Conservation (phyloP, 495 filamentous ascomycete genomes). For the Penicillium chermesinum region DNA sequence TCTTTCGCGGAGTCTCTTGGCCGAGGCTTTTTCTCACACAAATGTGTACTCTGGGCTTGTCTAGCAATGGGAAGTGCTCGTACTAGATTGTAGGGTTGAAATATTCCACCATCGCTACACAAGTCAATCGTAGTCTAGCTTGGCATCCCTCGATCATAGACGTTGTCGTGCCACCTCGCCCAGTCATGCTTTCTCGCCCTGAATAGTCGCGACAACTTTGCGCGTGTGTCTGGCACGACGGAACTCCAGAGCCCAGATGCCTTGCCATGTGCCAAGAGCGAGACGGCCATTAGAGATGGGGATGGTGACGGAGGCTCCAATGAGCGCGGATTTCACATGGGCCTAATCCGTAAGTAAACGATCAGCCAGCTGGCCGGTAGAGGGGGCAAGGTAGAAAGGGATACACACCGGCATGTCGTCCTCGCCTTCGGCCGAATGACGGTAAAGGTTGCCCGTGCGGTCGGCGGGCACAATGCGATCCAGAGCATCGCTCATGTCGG, state of each 20-base stretch:
- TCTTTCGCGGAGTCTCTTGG: too few species aligned
- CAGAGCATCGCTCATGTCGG: conserved; percentile 89
- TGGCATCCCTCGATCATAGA: conserved; percentile 11
- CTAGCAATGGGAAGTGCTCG: too few species aligned
- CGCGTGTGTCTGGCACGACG: conserved; percentile 67
- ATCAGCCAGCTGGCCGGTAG: too few species aligned
- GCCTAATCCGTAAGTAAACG: conserved; percentile 43
- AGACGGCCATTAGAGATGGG: conserved; percentile 84
- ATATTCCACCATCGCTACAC: too few species aligned
- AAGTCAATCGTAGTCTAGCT: too few species aligned
- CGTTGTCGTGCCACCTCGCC: conserved; percentile 7
- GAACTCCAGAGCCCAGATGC: conserved; percentile 96
- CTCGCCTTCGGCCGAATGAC: conserved; percentile 80
- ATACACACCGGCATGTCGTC: conserved; percentile 79
- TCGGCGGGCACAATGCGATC: conserved; percentile 83
- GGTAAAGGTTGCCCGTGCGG: conserved; percentile 66
- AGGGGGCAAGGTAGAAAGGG: conserved; percentile 1
- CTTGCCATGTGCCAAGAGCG: conserved; percentile 66
- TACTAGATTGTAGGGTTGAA: too few species aligned
- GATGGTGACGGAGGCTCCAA: conserved; percentile 83
- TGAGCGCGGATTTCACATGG: conserved; percentile 85
- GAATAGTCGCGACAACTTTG: conserved; percentile 86
- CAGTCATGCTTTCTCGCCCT: conserved; percentile 73
- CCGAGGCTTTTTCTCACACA: too few species aligned
- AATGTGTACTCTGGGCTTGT: too few species aligned